These are phyloP conservation scores for Quercus agrifolia DNA, from an alignment of 306 rosid genomes.

Conservation along the genomic window DNA sequence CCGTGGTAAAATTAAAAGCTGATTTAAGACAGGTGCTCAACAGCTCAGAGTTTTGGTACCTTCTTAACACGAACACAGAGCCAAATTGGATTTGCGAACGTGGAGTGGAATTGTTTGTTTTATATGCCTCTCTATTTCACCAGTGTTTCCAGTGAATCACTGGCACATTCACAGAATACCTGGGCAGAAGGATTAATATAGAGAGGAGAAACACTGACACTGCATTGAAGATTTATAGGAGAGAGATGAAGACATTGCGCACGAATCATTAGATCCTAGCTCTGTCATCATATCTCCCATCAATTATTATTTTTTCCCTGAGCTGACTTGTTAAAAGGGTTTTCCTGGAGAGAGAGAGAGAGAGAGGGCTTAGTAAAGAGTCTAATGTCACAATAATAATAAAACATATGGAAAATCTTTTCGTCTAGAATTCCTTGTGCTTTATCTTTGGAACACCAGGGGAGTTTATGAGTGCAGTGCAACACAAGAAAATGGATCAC, in stretches of 20 bases:
- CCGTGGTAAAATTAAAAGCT: not conserved
- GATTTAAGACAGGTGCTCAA: constrained; percentile 24
- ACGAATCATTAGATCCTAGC: constrained; percentile 27
- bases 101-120: constrained; percentile 29
- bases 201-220: constrained; percentile 38
- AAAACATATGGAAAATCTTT: too few species aligned
- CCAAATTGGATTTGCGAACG: constrained; percentile 26
- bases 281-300: constrained; percentile 31
- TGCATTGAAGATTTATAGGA: constrained; percentile 17
- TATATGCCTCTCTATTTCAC: constrained; percentile 37
- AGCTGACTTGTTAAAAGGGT: not conserved
- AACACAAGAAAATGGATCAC: too few species aligned
- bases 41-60: constrained; percentile 17
- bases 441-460: too few species aligned
- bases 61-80: constrained; percentile 42
- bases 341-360: not conserved
- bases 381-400: too few species aligned
- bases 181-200: constrained; percentile 31
- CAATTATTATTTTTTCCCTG: too few species aligned
- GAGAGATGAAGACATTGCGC: constrained; percentile 41
- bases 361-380: not conserved
- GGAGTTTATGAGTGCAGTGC: too few species aligned
- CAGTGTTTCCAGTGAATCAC: constrained; percentile 26
- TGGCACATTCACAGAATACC: constrained; percentile 30
- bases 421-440: too few species aligned